phyloP scores from a whole-genome alignment of 2,329 filamentous ascomycete species.

The Dothistroma septosporum region DNA sequence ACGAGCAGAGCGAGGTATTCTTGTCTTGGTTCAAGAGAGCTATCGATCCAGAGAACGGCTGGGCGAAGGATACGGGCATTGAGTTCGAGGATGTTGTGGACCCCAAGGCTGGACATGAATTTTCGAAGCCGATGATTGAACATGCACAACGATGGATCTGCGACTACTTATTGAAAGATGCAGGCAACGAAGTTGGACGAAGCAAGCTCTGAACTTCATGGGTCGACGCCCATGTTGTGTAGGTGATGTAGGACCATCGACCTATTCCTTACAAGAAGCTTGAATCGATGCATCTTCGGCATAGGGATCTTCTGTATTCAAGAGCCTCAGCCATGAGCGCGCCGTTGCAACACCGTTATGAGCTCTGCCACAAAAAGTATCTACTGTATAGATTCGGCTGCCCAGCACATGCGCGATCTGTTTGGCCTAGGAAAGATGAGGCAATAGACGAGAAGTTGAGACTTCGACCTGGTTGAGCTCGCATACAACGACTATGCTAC shows the following conservation, averaged over 20 bases:
- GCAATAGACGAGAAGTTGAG: background rate
- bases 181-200: constrained; percentile 1
- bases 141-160: constrained; percentile 63
- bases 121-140: constrained; percentile 61
- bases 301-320: background rate
- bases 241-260: background rate
- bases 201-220: constrained; percentile 17
- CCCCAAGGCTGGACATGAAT: constrained; percentile 64
- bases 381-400: background rate
- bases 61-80: constrained; percentile 54
- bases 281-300: background rate
- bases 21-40: constrained; percentile 58
- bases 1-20: constrained; percentile 57
- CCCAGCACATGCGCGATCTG: background rate
- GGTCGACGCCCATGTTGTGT: background rate
- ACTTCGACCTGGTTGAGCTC: background rate
- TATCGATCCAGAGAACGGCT: constrained; percentile 38
- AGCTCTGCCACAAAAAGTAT: background rate
- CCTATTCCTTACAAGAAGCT: background rate
- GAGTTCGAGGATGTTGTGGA: constrained; percentile 64
- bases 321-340: background rate
- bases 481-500: background rate
- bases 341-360: background rate
- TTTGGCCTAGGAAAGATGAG: background rate
- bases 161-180: constrained; percentile 35